Base-by-base conservation (phyloP, 1,139 yeast species). In the Geotrichum histeridarum region DNA sequence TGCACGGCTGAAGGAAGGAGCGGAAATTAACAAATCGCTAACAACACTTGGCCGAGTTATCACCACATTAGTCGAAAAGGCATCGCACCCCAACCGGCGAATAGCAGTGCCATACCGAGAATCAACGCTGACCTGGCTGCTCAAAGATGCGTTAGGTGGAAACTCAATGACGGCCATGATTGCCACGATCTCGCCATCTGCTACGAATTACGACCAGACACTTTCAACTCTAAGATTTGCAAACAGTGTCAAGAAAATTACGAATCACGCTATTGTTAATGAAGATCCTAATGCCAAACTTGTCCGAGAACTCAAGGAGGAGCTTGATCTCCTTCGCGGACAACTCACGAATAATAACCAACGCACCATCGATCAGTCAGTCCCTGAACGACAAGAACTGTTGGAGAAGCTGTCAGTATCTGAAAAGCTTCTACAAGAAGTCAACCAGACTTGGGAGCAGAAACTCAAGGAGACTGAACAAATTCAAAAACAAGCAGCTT, bases 41-140 rank as follows among this genome's bases (percentile, higher is more conserved):
- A 73, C 93, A 56, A 95, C 98, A 0, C 76, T 91, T 51, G 90
- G 96, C 8, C 88, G 95, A 0, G 96, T 91, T 17, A 89, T 91
- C 53, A 45, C 56, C 1, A 30, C 51, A 1, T 43, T 54, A 1
- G 83, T 32, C 51, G 64, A 22, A 60, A 59, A 18, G 50, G 60
- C 49, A 37, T 60, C 36, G 58, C 62, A 42, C 54, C 61, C 44
- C 38, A 58, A 31, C n/a, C 36, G 41, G 41, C 41, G 56, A 38
- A 61, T 69, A 8, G 68, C 77, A 15, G 74, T 79, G 1, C 86
- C 89, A 0, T 83, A 78, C 61, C 72, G 88, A 57, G 88, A 83
- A 55, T 82, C 87, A 0, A 72, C 73, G 0, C 68, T 83, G 55
- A 83, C 88, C 0, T 83, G 84, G 76, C 67, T 83, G 4, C 70